Evolutionary conservation across 2,329 filamentous ascomycete genomes (phyloP), one percentile per base, ranked within the genome.

Genomic region (Coniochaeta hoffmannii): DNA sequence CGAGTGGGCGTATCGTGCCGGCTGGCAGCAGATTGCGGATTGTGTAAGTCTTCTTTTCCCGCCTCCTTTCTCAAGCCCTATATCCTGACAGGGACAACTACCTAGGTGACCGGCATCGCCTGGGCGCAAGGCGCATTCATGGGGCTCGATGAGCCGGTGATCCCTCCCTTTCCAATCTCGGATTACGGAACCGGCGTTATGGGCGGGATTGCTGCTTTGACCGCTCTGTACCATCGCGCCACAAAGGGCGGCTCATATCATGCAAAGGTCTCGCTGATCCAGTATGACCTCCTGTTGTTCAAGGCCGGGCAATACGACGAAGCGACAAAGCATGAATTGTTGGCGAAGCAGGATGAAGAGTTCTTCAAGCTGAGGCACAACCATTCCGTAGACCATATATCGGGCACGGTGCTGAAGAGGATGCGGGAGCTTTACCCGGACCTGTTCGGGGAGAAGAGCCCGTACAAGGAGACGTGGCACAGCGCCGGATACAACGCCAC

Each of bases 1-100:
- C 2, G 81, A 85, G 57, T 89, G 86, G 86, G 77, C 80, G 1
- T 69, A 71, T 7, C 75, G 86, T 3, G 79, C 85, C 6, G 86
- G 86, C 5, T 89, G 86, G 86, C 86, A 88, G 64, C 85, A 87
- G 62, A 88, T 88, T 61, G 85, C 85, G 14, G 86, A 89, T 64
- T 86, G 79, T 55, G 50, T 52, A 52, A 15, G 50, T 36, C 31
- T 36, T 28, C 31, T 6, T 50, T 28, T 50, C 17, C 5, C 8
- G 8, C 49, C 30, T 46, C 19, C 19, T 5, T 46, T 46, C 24
- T 3, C 15, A 5, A 14, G n/a, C 22, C 4, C 36, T 50, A 28
- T 34, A 24, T 34, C 4, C 8, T 34, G 5, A 52, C 50, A 19
- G 50, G 12, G 6, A 28, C 5, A 50, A 15, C 11, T 12, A n/a